phyloP scores from a whole-genome alignment of 2,329 filamentous ascomycete genomes.

The Alternaria sp. region DNA sequence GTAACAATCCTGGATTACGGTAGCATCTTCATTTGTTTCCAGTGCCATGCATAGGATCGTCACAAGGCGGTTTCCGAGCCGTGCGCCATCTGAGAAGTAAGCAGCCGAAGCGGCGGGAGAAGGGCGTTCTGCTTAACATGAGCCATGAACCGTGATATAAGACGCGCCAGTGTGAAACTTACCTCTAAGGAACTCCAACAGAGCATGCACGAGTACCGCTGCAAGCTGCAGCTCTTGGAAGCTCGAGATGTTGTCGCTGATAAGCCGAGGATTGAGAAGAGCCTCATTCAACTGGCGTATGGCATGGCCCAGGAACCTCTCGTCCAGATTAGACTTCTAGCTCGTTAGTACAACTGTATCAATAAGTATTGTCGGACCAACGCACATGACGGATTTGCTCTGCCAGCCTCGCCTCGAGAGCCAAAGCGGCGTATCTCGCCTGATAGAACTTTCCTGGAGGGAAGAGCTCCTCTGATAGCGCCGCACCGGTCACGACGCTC shows the following conservation, averaged over 20 bases:
- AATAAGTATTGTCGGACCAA: neutral
- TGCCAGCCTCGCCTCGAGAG: constrained; percentile 38
- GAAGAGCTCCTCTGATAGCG: constrained; percentile 36
- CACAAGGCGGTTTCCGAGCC: constrained; percentile 42
- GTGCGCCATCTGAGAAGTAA: constrained; percentile 42
- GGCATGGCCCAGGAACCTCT: constrained; percentile 39
- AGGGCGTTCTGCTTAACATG: constrained; percentile 44
- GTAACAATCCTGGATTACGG: constrained; percentile 34
- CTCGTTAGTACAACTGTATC: constrained; percentile 15
- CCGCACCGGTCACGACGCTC: constrained; percentile 30
- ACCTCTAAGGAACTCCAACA: constrained; percentile 47
- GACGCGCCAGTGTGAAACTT: constrained; percentile 8
- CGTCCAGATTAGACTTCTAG: constrained; percentile 38
- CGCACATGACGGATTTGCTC: constrained; percentile 42
- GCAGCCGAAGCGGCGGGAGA: constrained; percentile 34
- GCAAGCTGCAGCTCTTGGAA: constrained; percentile 35
- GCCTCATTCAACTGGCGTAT: constrained; percentile 40
- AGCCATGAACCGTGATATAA: constrained; percentile 20
- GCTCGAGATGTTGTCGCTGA: constrained; percentile 27
- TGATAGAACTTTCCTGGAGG: constrained; percentile 45
- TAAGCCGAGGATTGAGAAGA: constrained; percentile 35
- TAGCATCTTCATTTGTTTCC: constrained; percentile 19
- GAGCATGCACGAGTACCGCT: constrained; percentile 34
- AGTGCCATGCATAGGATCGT: constrained; percentile 32
- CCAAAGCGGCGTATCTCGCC: constrained; percentile 42